Base-by-base conservation (phyloP, 176 grass and related monocot species). In the Themeda triandra region DNA sequence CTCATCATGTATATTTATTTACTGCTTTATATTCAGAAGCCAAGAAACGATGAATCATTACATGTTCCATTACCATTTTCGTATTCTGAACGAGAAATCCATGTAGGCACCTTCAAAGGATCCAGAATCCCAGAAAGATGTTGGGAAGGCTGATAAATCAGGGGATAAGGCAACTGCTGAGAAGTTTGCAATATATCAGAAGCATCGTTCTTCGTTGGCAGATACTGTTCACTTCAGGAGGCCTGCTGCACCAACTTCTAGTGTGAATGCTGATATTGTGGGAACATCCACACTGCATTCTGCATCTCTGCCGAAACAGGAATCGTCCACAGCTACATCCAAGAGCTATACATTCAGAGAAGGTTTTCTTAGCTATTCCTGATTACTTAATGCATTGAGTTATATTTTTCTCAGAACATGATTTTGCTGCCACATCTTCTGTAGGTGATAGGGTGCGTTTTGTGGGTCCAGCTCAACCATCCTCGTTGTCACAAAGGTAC, bases 291-390 rank as follows among this genome's bases (percentile, higher is more conserved):
- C 89, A 51, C 81, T 91, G 65, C 87, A 92, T 88, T 94, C 93
- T 44, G 92, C 92, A 63, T 90, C 91, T 44, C 81, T 94, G 77
- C 93, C 92, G 41, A 99, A 99, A 79, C 91, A 96, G 25, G 97
- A 99, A 76, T 79, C 87, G 17, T 98, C 93, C 71, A 95, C 96
- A 39, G 96, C 96, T 71, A 90, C 96, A 42, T 98, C 96, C 64
- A 98, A 98, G 68, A 89, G 86, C 42, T 91, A 99, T 90, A 99
- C 89, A 86, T 99, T 96, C 23, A 96, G 87, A 99, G 93, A 96
- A 94, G 97, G 97, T 90, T 87, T 87, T 31, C 72, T 19, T 81
- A 40, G 8, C 33, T 62, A 69, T 66, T 62, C 64, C 66, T 63
- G 64, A 75, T 86, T 66, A 67, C 82, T 65, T 10, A 32, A 71